Base-by-base conservation (phyloP, 345 rosid species). In the Populus deltoides region DNA sequence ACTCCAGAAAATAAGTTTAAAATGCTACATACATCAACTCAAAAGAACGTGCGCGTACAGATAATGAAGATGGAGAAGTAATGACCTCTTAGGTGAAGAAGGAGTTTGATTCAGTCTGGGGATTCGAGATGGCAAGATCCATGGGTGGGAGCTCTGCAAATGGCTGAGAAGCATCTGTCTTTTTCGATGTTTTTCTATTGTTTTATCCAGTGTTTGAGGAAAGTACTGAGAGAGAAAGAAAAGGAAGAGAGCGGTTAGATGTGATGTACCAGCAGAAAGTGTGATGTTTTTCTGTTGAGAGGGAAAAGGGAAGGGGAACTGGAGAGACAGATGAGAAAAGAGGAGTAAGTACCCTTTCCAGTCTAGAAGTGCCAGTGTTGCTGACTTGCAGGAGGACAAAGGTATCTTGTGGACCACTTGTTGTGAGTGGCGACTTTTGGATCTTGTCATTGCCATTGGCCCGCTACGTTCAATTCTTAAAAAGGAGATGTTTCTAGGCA, bases 101-200 rank as follows among this genome's bases (percentile, higher is more conserved):
- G 59, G 25, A 61, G 75, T 13, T 29, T 47, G 59, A 51, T 36
- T 36, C 38, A 38, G 65, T 71, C 29, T 63, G 7, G 80, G 80
- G 11, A 38, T 2, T 41, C 29, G 71, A 71, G 71, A 2, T 2
- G 80, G 71, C 15, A 17, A 18, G 47, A 66, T 72, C 66, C 71
- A 71, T 16, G 71, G 71, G 12, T 16, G 65, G 47, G 25, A 49
- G 39, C 35, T n/a, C 53, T 65, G 68, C 66, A 71, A 33, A 70
- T 71, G 81, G 51, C 27, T 24, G 2, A 63, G 65, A 71, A 65
- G 27, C 81, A 78, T 78, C 20, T 63, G 68, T 47, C 22, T 45
- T 18, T 18, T n/a, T 22, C 8, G 43, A 13, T 51, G 12, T 66
- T 24, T 45, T n/a, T 66, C 3, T 38, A 13, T 16, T 6, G 59